Evolutionary conservation across 805 yeast genomes (phyloP).

Genomic region (Kregervanrija delftensis): DNA sequence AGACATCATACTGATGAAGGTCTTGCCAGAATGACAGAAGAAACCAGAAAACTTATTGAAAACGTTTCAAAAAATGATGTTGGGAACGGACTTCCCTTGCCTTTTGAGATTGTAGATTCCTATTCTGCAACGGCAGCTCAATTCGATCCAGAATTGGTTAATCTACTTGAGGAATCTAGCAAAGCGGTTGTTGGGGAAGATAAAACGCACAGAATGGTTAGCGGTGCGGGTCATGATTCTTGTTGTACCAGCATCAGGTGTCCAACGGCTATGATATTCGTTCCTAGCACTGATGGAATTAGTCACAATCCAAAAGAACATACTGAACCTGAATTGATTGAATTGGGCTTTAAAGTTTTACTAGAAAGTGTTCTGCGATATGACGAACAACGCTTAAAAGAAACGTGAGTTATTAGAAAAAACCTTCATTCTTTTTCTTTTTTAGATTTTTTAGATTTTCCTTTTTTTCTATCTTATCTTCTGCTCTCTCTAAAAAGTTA

Average conservation of each 20-base stretch:
- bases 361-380: conserved; percentile 36
- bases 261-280: conserved; percentile 69
- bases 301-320: conserved; percentile 63
- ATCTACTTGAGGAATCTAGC: conserved; percentile 33
- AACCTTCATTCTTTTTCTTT: too few relatives aligned
- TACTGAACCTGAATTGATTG: conserved; percentile 53
- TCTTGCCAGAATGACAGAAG: conserved; percentile 15
- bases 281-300: conserved; percentile 60
- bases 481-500: too few relatives aligned
- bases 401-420: background rate
- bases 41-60: conserved; percentile 29
- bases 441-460: too few relatives aligned
- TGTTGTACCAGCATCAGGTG: conserved; percentile 46
- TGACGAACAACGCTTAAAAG: conserved; percentile 4
- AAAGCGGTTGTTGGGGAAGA: conserved; percentile 38
- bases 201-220: conserved; percentile 37
- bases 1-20: conserved; percentile 45
- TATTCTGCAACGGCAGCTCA: conserved; percentile 2
- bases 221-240: conserved; percentile 73
- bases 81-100: conserved; percentile 3
- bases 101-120: background rate
- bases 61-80: conserved; percentile 23
- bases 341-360: conserved; percentile 49
- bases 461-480: too few relatives aligned
- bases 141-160: conserved; percentile 1